Conservation (phyloP, 1,284 basidiomycete genomes). For the Trametes hirsuta region DNA sequence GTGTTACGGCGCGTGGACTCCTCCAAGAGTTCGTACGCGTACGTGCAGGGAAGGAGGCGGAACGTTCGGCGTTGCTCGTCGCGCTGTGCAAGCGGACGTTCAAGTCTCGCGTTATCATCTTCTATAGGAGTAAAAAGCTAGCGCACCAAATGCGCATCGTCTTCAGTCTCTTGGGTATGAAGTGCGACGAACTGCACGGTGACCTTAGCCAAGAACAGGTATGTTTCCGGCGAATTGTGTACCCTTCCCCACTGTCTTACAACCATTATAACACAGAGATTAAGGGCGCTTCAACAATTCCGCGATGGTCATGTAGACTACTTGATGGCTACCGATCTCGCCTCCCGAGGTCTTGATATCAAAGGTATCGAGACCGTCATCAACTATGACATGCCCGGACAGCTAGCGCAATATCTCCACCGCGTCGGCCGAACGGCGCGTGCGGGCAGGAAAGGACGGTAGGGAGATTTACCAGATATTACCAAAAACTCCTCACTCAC, state of each 20-base stretch:
- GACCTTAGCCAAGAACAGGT: slow-evolving; percentile 96
- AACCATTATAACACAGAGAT: slow-evolving; percentile 55
- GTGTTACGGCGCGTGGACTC: slow-evolving; percentile 86
- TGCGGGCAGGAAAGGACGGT: slow-evolving; percentile 92
- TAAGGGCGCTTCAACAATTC: slow-evolving; percentile 86
- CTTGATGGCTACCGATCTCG: slow-evolving; percentile 94
- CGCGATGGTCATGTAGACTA: slow-evolving; percentile 86
- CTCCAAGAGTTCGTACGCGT: slow-evolving; percentile 96
- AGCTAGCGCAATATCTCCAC: slow-evolving; percentile 93
- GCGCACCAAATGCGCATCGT: slow-evolving; percentile 97
- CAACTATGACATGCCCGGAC: slow-evolving; percentile 97
- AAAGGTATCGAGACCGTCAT: slow-evolving; percentile 98
- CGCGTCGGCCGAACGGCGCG: slow-evolving; percentile 96
- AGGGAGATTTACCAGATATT: slow-evolving; percentile 33
- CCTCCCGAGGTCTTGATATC: slow-evolving; percentile 95
- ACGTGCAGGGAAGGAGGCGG: slow-evolving; percentile 74
- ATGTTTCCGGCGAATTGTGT: slow-evolving; percentile 26
- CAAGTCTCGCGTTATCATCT: slow-evolving; percentile 85
- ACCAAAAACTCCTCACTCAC: slow-evolving; percentile 7
- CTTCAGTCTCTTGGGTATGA: slow-evolving; percentile 87
- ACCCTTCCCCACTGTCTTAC: background rate
- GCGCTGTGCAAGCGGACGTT: slow-evolving; percentile 89
- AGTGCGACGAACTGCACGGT: slow-evolving; percentile 91
- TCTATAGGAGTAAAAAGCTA: slow-evolving; percentile 94
- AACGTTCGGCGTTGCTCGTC: slow-evolving; percentile 83